A percentile compares a stretch with the other conserved stretches of the same genome.
phyloP scores from a whole-genome alignment of 2,329 filamentous ascomycete species.

The Talaromyces sp. region DNA sequence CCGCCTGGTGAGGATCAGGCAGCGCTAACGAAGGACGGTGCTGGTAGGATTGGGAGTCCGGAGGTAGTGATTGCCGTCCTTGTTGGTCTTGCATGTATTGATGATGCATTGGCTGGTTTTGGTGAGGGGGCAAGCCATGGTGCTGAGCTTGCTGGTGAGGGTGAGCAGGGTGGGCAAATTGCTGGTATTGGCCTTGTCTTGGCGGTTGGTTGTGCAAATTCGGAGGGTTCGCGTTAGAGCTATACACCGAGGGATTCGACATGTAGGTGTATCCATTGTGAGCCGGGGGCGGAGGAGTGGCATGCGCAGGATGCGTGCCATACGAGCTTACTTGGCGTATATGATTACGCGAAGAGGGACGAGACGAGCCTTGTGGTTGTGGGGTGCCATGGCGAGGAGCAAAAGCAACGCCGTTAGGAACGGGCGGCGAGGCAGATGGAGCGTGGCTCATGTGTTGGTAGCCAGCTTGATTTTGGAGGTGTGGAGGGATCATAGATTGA shows the following conservation, averaged over 20 bases:
- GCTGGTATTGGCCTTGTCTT: slow-evolving; percentile 39
- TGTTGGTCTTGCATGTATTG: slow-evolving; percentile 68
- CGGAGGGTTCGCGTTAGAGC: slow-evolving; percentile 50
- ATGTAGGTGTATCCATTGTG: slow-evolving; percentile 76
- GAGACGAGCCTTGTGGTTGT: slow-evolving; percentile 68
- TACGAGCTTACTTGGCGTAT: slow-evolving; percentile 67
- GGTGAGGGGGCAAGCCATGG: slow-evolving; percentile 32
- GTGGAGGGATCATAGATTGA: slow-evolving; percentile 61
- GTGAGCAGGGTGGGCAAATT: slow-evolving; percentile 32
- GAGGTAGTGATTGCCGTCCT: slow-evolving; percentile 62
- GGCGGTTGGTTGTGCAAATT: slow-evolving; percentile 41
- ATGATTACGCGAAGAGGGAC: slow-evolving; percentile 75
- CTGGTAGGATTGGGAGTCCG: slow-evolving; percentile 36
- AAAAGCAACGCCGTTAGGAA: slow-evolving; percentile 69
- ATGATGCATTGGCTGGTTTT: slow-evolving; percentile 49
- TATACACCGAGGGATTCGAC: slow-evolving; percentile 80
- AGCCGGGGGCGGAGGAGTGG: slow-evolving; percentile 53
- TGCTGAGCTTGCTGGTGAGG: slow-evolving; percentile 29
- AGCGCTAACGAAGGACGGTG: slow-evolving; percentile 52
- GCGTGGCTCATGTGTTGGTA: slow-evolving; percentile 81
- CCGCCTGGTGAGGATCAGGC: slow-evolving; percentile 49
- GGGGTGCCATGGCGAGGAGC: slow-evolving; percentile 73
- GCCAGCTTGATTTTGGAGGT: slow-evolving; percentile 58
- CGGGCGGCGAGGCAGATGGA: slow-evolving; percentile 82
- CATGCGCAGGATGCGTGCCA: slow-evolving; percentile 52